A percentile compares a stretch with the other conserved stretches of the same genome.
Evolutionary conservation across 805 yeast species (phyloP).

Genomic region (Kluyveromyces dobzhanskii): DNA sequence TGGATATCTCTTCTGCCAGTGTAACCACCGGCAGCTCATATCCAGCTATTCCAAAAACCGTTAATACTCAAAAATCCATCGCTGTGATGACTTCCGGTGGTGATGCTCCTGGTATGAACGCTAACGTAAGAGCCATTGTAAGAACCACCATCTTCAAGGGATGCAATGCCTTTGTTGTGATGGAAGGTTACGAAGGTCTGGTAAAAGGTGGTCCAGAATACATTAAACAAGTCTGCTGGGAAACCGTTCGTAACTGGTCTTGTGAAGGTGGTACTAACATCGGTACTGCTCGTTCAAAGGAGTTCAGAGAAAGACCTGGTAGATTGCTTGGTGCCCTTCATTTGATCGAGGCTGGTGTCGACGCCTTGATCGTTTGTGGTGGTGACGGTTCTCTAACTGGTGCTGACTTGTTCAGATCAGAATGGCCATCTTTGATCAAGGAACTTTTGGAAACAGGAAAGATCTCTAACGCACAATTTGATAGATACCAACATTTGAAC

Average conservation of each 20-base stretch:
- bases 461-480: conserved; percentile 40
- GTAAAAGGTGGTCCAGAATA: conserved; percentile 50
- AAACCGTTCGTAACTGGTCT: conserved; percentile 63
- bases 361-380: conserved; percentile 72
- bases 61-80: conserved; percentile 47
- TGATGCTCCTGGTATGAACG: conserved; percentile 77
- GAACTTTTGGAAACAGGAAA: conserved; percentile 44
- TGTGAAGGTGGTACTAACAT: conserved; percentile 69
- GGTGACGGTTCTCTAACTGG: conserved; percentile 83
- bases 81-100: conserved; percentile 81
- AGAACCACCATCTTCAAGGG: conserved; percentile 58
- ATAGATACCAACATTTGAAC: conserved; percentile 46
- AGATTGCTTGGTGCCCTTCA: conserved; percentile 56
- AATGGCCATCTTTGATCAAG: conserved; percentile 65
- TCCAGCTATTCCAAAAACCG: conserved; percentile 15
- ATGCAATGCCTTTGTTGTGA: conserved; percentile 58
- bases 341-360: conserved; percentile 63
- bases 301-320: conserved; percentile 59
- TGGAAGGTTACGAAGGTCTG: conserved; percentile 70
- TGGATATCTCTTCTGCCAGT: conserved; percentile 16
- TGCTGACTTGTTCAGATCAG: conserved; percentile 66
- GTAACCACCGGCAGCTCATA: conserved; percentile 10
- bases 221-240: conserved; percentile 61
- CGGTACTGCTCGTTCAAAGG: conserved; percentile 70
- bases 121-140: conserved; percentile 66